Conservation (phyloP, 352 stramenopile species). For the Phytophthora hibernalis region DNA sequence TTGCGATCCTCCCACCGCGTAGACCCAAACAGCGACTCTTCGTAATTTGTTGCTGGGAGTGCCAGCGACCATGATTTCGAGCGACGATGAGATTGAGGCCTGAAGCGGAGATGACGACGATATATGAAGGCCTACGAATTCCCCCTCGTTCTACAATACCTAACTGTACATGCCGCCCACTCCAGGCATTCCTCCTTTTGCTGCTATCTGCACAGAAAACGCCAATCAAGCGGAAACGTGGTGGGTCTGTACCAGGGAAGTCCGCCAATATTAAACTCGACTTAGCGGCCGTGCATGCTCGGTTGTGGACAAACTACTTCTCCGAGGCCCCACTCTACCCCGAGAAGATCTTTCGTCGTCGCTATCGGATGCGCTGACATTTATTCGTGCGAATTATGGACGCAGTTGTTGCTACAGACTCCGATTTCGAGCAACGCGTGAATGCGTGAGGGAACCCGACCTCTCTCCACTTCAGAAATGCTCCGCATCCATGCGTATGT, state of each 20-base stretch:
- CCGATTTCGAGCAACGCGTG: neutral
- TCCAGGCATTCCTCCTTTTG: too few relatives aligned
- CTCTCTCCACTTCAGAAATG: neutral
- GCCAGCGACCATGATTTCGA: too few relatives aligned
- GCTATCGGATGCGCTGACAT: neutral
- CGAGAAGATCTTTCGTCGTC: neutral
- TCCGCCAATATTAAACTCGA: neutral
- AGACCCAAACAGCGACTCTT: too few relatives aligned
- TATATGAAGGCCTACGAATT: too few relatives aligned
- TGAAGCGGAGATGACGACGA: too few relatives aligned
- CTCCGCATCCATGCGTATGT: neutral
- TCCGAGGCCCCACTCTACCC: neutral
- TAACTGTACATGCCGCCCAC: too few relatives aligned
- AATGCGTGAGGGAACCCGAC: neutral
- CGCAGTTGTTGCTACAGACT: neutral
- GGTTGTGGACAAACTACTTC: neutral
- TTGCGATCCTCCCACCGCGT: too few relatives aligned
- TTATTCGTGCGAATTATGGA: neutral
- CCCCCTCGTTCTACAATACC: too few relatives aligned
- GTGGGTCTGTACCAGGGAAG: neutral
- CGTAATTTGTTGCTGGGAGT: too few relatives aligned
- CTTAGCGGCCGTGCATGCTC: neutral
- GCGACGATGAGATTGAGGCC: too few relatives aligned
- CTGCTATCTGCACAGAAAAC: neutral
- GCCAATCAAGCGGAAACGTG: neutral